Evolutionary conservation across 2,329 filamentous ascomycete species (phyloP), one percentile per base, ranked within the genome.

Genomic region (Alternaria consortialis): DNA sequence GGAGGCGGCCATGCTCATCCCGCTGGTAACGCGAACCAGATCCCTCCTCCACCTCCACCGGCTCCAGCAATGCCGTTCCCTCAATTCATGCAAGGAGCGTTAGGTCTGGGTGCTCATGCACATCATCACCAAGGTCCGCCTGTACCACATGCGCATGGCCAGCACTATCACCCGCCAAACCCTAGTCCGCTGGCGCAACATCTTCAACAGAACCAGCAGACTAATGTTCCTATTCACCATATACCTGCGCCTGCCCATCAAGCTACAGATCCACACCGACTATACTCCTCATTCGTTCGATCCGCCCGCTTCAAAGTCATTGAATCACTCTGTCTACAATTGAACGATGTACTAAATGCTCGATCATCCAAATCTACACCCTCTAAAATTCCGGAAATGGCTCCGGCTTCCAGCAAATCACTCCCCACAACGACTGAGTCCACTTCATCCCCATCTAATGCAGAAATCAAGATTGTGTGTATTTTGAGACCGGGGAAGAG

Each of bases 261-360:
- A 15, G 7, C 46, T 15, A 36, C 48, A 25, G 43, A 58, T 36
- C 9, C 44, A 17, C 51, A 60, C 53, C 56, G 60, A 32, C 68
- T 76, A 44, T 70, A 72, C 59, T 65, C 70, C 13, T 68, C 67
- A 20, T 77, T 78, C 63, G 67, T 77, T 42, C 74, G 75, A 53
- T 78, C 74, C 69, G 72, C 75, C 63, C 75, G 76, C 60, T 76
- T 78, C 58, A 70, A 74, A 42, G 74, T 75, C 42, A 66, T 79
- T 52, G 74, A 77, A 51, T 69, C 69, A 4, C 68, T 79, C 20
- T 78, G 74, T 42, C 64, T 78, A 6, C 71, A 69, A 8, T 67
- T 79, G 20, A 70, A 72, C 46, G 77, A 76, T 40, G 48, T 42
- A 25, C 31, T 58, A 67, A 71, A 29, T 53, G 67, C 17, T 1